Conservation (phyloP, 768 basidiomycete species). For the Leccinum disarticulatum region DNA sequence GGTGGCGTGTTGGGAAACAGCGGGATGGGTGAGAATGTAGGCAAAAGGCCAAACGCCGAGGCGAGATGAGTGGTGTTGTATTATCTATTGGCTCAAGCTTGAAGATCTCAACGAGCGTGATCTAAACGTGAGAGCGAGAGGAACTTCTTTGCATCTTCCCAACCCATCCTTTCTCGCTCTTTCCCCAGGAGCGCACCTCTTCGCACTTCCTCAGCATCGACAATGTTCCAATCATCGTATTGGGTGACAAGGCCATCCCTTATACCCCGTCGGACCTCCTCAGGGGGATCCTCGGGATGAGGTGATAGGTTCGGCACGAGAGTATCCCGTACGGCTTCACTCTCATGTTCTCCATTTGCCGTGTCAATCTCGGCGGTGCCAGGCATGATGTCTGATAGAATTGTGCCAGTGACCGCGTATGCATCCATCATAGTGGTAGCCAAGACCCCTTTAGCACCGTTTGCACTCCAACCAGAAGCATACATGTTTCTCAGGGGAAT, state of each 20-base stretch:
- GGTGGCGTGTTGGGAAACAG: neutral
- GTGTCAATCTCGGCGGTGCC: constrained; percentile 6
- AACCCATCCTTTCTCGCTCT: constrained; percentile 75
- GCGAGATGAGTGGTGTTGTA: constrained; percentile 7
- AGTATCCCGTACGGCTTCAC: neutral
- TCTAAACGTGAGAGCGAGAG: constrained; percentile 16
- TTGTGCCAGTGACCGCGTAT: constrained; percentile 70
- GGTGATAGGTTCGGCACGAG: constrained; percentile 38
- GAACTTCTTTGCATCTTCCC: constrained; percentile 53
- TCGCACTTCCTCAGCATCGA: constrained; percentile 71
- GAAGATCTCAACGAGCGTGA: constrained; percentile 7
- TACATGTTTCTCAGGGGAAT: constrained; percentile 63
- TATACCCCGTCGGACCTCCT: constrained; percentile 45
- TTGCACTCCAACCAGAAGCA: constrained; percentile 91
- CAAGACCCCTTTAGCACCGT: constrained; percentile 88
- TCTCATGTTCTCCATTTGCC: constrained; percentile 7
- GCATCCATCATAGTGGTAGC: constrained; percentile 94
- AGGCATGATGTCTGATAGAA: constrained; percentile 57
- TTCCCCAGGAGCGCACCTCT: constrained; percentile 59
- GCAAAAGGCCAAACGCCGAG: neutral
- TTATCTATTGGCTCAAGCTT: constrained; percentile 7
- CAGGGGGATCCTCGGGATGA: constrained; percentile 46
- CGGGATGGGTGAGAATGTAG: neutral
- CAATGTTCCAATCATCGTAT: constrained; percentile 72
- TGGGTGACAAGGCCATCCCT: constrained; percentile 47